These are phyloP conservation scores for Penicillium janthinellum DNA, from an alignment of 2,329 filamentous ascomycete species.

Conservation along the genomic window DNA sequence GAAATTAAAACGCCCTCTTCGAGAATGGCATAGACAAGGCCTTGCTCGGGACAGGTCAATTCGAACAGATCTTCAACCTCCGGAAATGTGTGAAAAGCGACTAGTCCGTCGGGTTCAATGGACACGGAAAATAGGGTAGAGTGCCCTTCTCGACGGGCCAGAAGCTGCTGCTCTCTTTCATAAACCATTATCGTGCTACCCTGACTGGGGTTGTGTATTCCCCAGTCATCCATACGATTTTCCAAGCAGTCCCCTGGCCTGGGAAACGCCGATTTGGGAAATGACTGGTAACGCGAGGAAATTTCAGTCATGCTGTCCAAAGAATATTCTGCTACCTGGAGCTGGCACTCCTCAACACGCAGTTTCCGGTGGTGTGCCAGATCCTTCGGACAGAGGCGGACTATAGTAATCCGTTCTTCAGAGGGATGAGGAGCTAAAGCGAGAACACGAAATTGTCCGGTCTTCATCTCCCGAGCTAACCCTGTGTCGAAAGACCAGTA, in stretches of 20 bases:
- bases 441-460: conserved; percentile 6
- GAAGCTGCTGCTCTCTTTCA: too few relatives aligned
- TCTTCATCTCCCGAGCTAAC: conserved; percentile 17
- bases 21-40: neutral
- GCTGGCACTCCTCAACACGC: neutral
- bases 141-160: too few relatives aligned
- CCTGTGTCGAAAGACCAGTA: conserved; percentile 26
- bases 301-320: neutral
- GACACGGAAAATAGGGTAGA: neutral
- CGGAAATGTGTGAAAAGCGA: neutral
- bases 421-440: conserved; percentile 20
- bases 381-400: conserved; percentile 13
- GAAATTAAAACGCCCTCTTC: neutral
- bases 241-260: neutral
- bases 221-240: neutral
- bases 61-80: neutral
- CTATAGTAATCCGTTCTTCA: conserved; percentile 20
- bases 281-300: neutral
- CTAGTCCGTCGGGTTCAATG: neutral
- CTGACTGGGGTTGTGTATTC: neutral
- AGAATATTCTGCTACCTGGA: neutral
- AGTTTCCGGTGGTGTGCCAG: too few relatives aligned
- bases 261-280: neutral
- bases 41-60: neutral
- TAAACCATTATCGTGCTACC: neutral